A percentile compares a stretch with the other conserved stretches of the same genome.
These are phyloP conservation scores for Madurella fahalii DNA, from an alignment of 2,329 filamentous ascomycete genomes.

Conservation along the genomic window DNA sequence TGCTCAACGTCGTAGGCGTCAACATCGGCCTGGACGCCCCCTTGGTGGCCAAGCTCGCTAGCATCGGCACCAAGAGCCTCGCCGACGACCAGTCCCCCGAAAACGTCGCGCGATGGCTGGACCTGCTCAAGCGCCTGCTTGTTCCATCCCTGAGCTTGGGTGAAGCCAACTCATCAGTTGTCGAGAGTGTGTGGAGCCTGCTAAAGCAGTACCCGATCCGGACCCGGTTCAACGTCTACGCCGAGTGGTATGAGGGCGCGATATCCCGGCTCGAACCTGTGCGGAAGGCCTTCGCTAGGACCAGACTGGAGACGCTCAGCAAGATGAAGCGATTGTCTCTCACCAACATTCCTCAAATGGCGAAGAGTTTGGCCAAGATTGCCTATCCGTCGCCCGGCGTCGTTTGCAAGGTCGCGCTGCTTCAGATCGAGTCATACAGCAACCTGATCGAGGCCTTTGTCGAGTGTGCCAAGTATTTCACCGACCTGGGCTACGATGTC, in stretches of 20 bases:
- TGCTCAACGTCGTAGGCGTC: slow-evolving; percentile 81
- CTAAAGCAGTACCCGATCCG: slow-evolving; percentile 73
- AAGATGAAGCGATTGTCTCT: slow-evolving; percentile 86
- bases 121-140: slow-evolving; percentile 77
- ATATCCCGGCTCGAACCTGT: slow-evolving; percentile 75
- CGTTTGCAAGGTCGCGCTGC: slow-evolving; percentile 83
- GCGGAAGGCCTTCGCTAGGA: slow-evolving; percentile 70
- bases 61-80: slow-evolving; percentile 76
- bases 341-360: slow-evolving; percentile 81
- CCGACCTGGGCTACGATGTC: slow-evolving; percentile 86
- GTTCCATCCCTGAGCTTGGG: slow-evolving; percentile 84
- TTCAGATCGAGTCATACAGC: slow-evolving; percentile 88
- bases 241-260: slow-evolving; percentile 83
- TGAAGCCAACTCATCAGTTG: slow-evolving; percentile 75
- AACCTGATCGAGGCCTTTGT: slow-evolving; percentile 95
- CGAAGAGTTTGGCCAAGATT: slow-evolving; percentile 84
- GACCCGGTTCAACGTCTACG: slow-evolving; percentile 81
- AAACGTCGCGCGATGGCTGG: slow-evolving; percentile 77
- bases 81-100: slow-evolving; percentile 62
- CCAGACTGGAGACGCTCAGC: slow-evolving; percentile 73
- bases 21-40: slow-evolving; percentile 81
- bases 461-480: slow-evolving; percentile 92
- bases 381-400: slow-evolving; percentile 85
- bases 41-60: slow-evolving; percentile 76
- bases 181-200: slow-evolving; percentile 82